Conservation (phyloP, 768 basidiomycete genomes). For the Collybia sp. region DNA sequence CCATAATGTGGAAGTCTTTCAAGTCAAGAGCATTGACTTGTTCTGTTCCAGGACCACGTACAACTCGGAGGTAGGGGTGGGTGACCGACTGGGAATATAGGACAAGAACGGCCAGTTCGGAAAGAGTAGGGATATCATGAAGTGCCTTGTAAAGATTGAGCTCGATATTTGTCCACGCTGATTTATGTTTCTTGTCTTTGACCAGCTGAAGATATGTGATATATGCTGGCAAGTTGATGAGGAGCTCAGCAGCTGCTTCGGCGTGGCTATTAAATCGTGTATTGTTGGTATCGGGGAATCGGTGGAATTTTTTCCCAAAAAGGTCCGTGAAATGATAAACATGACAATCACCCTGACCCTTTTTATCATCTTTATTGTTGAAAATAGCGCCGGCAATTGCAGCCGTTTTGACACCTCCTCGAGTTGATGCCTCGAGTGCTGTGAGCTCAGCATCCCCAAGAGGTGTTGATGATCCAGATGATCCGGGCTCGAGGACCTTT, state of each 20-base stretch:
- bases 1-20: conserved; percentile 3
- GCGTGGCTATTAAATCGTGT: conserved; percentile 23
- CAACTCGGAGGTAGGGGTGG: conserved; percentile 20
- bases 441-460: conserved; percentile 5
- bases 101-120: conserved; percentile 20
- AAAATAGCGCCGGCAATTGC: conserved; percentile 25
- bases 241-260: conserved; percentile 19
- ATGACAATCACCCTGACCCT: conserved; percentile 24
- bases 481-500: too few species aligned
- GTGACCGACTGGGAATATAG: conserved; percentile 20
- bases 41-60: conserved; percentile 11
- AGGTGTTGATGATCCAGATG: conserved; percentile 1
- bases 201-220: conserved; percentile 18
- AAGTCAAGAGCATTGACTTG: conserved; percentile 19
- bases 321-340: conserved; percentile 15
- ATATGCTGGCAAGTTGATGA: conserved; percentile 16
- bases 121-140: conserved; percentile 16
- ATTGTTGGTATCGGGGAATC: conserved; percentile 27
- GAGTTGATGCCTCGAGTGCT: conserved; percentile 6
- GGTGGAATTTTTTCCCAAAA: conserved; percentile 13
- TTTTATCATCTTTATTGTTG: conserved; percentile 30
- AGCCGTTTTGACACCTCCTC: conserved; percentile 21
- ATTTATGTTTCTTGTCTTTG: conserved; percentile 19
- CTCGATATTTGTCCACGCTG: conserved; percentile 17
- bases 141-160: conserved; percentile 20